A percentile compares a stretch with the other conserved stretches of the same genome.
These are phyloP conservation scores for Coniella vitis DNA, from an alignment of 2,329 filamentous ascomycete species.

Conservation along the genomic window DNA sequence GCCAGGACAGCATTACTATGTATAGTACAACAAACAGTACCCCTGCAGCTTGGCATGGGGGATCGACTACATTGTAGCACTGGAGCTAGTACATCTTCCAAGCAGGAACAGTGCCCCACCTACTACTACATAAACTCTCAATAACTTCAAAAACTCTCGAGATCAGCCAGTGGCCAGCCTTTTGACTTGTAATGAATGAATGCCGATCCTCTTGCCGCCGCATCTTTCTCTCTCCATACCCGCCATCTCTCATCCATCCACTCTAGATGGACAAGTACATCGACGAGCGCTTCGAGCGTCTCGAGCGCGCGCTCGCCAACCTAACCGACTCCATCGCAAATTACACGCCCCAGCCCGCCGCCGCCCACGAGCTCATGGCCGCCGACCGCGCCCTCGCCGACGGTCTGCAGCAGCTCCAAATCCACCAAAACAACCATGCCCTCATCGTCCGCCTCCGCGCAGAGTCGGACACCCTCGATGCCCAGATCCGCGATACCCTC, in stretches of 20 bases:
- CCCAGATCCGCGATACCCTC: slow-evolving; percentile 65
- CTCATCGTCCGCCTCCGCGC: slow-evolving; percentile 63
- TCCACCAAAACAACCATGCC: slow-evolving; percentile 67
- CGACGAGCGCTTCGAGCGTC: slow-evolving; percentile 56
- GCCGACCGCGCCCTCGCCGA: slow-evolving; percentile 63
- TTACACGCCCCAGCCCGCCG: slow-evolving; percentile 66
- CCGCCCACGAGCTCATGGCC: slow-evolving; percentile 61
- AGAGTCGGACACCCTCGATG: slow-evolving; percentile 58
- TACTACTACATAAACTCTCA: no score
- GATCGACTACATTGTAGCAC: no score
- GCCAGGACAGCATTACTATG: not conserved
- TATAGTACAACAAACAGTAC: no score
- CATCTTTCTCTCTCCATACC: no score
- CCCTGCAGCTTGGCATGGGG: no score
- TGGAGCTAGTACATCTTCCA: no score
- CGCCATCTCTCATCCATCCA: not conserved
- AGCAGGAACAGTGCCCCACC: no score
- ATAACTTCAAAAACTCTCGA: no score
- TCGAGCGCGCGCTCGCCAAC: slow-evolving; percentile 59
- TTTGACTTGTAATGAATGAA: no score
- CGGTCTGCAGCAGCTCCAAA: slow-evolving; percentile 58
- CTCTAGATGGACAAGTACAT: slow-evolving; percentile 54
- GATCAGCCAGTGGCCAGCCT: no score
- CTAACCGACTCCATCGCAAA: slow-evolving; percentile 76
- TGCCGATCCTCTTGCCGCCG: no score